phyloP scores from a whole-genome alignment of 306 rosid genomes.

The Oemleria cerasiformis region DNA sequence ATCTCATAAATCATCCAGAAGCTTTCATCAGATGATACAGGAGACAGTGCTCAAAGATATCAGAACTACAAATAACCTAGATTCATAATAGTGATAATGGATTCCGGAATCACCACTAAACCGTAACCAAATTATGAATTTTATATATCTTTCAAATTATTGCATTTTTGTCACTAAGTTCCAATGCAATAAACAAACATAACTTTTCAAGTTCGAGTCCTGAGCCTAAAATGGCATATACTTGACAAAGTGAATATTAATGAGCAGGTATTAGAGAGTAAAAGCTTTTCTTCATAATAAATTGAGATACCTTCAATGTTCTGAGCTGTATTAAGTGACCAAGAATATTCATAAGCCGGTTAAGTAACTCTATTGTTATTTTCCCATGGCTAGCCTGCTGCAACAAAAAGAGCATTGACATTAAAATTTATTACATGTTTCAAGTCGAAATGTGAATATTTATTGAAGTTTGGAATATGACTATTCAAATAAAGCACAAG shows the following conservation, averaged over 20 bases:
- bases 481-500: slow-evolving; percentile 6
- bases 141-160: background rate
- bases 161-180: background rate
- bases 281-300: slow-evolving; percentile 8
- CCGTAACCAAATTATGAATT: background rate
- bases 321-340: slow-evolving; percentile 97
- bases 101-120: slow-evolving; percentile 7
- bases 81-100: background rate
- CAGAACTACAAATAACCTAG: background rate
- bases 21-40: background rate
- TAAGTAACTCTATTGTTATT: slow-evolving; percentile 78
- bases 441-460: background rate
- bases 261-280: slow-evolving; percentile 16
- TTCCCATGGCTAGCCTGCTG: slow-evolving; percentile 96
- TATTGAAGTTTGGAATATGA: background rate
- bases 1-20: background rate
- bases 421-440: background rate
- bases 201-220: background rate
- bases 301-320: slow-evolving; percentile 75
- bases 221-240: background rate
- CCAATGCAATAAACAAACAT: slow-evolving; percentile 7
- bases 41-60: background rate
- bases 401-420: slow-evolving; percentile 27
- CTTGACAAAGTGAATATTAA: slow-evolving; percentile 15
- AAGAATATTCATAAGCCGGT: slow-evolving; percentile 88